Evolutionary conservation across 805 yeast species (phyloP), one percentile per base, ranked within the genome.

Genomic region (Hanseniaspora valbyensis): DNA sequence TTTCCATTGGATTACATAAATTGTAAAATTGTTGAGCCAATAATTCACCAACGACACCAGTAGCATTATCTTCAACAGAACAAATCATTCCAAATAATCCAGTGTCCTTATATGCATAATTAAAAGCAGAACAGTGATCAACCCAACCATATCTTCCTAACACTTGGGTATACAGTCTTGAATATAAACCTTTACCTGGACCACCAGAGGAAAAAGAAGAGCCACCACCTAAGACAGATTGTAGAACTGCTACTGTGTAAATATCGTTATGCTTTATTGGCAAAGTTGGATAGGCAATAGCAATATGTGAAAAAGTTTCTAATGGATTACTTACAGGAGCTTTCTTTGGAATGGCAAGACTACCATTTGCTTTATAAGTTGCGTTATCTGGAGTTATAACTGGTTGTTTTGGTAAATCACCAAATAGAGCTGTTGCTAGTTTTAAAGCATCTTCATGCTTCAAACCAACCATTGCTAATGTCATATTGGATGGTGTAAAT

Each of bases 131-230:
- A 64, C 95, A 87, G 59, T 83, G 81, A 61, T 92, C 98, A 46
- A 92, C 80, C 63, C 83, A 89, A 36, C 94, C 95, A 62, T 83
- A 85, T 63, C 83, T 92, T 66, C 90, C 90, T 62, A 92, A 72
- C 2, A 92, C 95, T 58, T 88, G 78, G 0, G 95, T 86, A 69
- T 88, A 92, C 22, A 94, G 76, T 53, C 97, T 75, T 3, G 96
- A 86, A 64, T 88, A 92, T 97, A 92, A 89, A 3, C 98, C 98
- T 66, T 92, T 92, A 49, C 98, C 98, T 16, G 98, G 98, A 0
- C 98, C 98, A 56, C 98, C 98, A 9, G 98, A 97, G 18, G 94
- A 81, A 62, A 92, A 92, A 1, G 97, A 88, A 4, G 96, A 95
- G 52, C 97, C 98, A 33, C 97, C 96, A 39, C 98, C 98, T 13